phyloP scores from a whole-genome alignment of 2,329 filamentous ascomycete genomes.

The Xylariaceae sp. region DNA sequence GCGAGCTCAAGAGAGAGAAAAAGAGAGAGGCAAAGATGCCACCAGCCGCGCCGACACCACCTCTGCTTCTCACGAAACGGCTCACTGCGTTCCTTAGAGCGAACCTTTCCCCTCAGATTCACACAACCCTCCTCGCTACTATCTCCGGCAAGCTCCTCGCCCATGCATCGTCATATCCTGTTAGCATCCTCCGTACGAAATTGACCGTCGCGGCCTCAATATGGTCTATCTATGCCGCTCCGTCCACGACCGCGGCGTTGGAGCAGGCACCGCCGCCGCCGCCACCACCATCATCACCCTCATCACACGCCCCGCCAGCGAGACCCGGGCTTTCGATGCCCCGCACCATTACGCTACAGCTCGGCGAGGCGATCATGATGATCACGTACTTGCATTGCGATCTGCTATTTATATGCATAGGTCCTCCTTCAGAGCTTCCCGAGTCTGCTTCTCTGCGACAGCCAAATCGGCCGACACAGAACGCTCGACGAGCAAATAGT shows the following conservation, averaged over 20 bases:
- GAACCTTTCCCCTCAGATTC: constrained; percentile 52
- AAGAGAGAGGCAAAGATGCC: constrained; percentile 18
- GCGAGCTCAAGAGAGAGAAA: neutral
- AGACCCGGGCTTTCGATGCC: constrained; percentile 19
- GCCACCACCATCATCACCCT: too few species aligned
- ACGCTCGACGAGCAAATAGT: constrained; percentile 15
- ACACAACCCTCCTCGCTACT: constrained; percentile 55
- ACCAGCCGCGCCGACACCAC: constrained; percentile 40
- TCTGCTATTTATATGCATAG: constrained; percentile 57
- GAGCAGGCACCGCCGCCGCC: constrained; percentile 36
- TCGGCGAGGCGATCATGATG: constrained; percentile 53
- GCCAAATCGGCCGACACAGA: constrained; percentile 22
- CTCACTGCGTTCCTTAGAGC: constrained; percentile 56
- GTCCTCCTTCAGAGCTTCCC: constrained; percentile 25
- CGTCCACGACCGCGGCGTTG: constrained; percentile 37
- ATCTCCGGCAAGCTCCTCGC: constrained; percentile 58
- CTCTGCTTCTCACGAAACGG: constrained; percentile 60
- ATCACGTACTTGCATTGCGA: constrained; percentile 54
- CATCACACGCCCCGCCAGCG: constrained; percentile 9
- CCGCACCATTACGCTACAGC: constrained; percentile 51
- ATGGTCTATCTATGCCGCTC: constrained; percentile 50
- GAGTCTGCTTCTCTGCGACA: constrained; percentile 19
- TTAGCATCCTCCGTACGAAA: constrained; percentile 54
- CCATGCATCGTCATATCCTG: constrained; percentile 51
- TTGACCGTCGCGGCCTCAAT: constrained; percentile 59